These are phyloP conservation scores for Exidia glandulosa DNA, from an alignment of 768 basidiomycete genomes.

Conservation along the genomic window DNA sequence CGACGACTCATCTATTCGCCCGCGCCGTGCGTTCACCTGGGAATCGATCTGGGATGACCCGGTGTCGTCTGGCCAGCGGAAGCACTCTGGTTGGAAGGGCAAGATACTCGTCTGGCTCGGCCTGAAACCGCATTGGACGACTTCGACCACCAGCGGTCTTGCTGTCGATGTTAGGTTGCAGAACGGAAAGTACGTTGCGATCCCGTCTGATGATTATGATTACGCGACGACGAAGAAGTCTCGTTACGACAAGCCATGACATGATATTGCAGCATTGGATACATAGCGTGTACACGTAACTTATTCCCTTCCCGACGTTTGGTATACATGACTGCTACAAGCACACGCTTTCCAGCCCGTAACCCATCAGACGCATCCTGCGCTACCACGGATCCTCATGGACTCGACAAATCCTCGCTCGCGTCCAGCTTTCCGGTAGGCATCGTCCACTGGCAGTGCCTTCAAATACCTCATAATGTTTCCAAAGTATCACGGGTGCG, in stretches of 20 bases:
- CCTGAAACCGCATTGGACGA: slow-evolving; percentile 50
- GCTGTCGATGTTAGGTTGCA: slow-evolving; percentile 49
- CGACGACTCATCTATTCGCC: slow-evolving; percentile 46
- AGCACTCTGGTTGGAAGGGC: slow-evolving; percentile 29
- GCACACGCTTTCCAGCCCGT: no score
- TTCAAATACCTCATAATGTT: no score
- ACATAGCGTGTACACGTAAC: neutral
- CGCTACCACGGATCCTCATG: no score
- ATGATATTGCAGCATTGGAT: no score
- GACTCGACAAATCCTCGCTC: no score
- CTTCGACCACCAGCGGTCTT: slow-evolving; percentile 40
- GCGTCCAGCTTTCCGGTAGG: no score
- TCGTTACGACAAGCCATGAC: neutral
- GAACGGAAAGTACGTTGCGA: slow-evolving; percentile 45
- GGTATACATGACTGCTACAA: no score
- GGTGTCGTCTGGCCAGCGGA: slow-evolving; percentile 24
- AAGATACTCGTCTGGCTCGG: slow-evolving; percentile 64
- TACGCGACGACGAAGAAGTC: neutral
- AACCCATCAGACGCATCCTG: no score
- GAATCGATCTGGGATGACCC: slow-evolving; percentile 55
- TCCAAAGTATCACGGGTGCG: no score
- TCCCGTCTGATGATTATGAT: slow-evolving; percentile 8
- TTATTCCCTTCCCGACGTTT: neutral
- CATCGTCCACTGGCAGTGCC: no score
- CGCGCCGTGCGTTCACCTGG: slow-evolving; percentile 57